Percentiles rank a stretch among this genome's conserved stretches.
Conservation (phyloP, 768 basidiomycete species). For the Tulasnella sp. region DNA sequence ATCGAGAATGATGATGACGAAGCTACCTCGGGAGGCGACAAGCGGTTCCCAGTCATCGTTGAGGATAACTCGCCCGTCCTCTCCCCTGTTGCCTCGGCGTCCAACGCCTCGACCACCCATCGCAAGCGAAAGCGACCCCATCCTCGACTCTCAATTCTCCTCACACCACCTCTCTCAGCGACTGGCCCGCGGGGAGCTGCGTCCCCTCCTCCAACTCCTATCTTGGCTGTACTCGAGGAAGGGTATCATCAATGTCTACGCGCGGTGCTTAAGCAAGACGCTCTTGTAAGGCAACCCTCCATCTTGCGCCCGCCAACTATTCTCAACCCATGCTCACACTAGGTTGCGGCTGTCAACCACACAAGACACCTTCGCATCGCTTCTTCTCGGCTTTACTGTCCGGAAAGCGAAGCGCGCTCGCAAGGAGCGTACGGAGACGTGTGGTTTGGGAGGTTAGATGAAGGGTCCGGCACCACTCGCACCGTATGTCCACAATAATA, state of each 20-base stretch:
- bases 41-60: background rate
- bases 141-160: background rate
- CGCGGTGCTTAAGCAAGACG: background rate
- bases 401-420: background rate
- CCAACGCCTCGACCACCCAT: background rate
- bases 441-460: background rate
- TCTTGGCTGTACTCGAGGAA: constrained; percentile 10
- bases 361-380: constrained; percentile 1
- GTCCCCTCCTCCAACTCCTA: background rate
- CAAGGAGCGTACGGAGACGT: constrained; percentile 1
- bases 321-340: background rate
- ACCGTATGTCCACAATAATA: background rate
- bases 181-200: background rate
- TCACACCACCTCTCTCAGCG: background rate
- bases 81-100: background rate
- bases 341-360: background rate
- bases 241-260: background rate
- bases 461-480: background rate
- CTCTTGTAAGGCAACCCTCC: background rate
- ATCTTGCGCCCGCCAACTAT: background rate
- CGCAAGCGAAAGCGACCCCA: background rate
- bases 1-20: background rate
- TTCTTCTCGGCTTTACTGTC: background rate
- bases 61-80: background rate
- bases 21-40: background rate